Conservation (phyloP, 805 yeast genomes). For the Yamadazyma paraphyllophila region DNA sequence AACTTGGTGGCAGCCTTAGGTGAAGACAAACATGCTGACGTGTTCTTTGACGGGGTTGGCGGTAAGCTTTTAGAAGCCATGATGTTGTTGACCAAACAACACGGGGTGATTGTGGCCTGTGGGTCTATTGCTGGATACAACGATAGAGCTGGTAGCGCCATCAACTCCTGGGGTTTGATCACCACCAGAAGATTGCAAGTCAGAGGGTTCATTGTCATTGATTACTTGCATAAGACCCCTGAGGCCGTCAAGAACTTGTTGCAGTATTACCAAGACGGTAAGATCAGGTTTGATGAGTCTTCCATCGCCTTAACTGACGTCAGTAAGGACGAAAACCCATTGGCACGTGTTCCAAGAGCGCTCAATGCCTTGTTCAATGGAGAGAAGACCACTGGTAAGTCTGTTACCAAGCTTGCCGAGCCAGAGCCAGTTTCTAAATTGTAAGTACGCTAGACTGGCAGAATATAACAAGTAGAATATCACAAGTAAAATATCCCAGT, state of each 20-base stretch:
- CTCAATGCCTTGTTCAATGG: slow-evolving; percentile 49
- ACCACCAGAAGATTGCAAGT: slow-evolving; percentile 18
- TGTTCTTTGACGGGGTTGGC: slow-evolving; percentile 25
- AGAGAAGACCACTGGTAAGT: slow-evolving; percentile 48
- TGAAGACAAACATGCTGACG: slow-evolving; percentile 40
- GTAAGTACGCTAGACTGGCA: no score
- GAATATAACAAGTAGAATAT: no score
- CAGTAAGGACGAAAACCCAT: slow-evolving; percentile 28
- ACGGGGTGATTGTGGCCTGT: slow-evolving; percentile 27
- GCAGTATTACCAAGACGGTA: slow-evolving; percentile 17
- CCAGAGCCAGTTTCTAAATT: slow-evolving; percentile 6
- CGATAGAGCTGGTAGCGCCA: slow-evolving; percentile 17
- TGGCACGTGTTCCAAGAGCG: slow-evolving; percentile 42
- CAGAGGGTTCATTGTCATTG: slow-evolving; percentile 22
- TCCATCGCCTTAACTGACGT: slow-evolving; percentile 24
- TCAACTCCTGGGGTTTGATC: slow-evolving; percentile 23
- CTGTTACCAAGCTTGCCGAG: slow-evolving; percentile 43
- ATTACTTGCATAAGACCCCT: slow-evolving; percentile 13
- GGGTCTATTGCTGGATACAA: slow-evolving; percentile 37
- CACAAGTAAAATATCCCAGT: no score
- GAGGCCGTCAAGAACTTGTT: slow-evolving; percentile 15
- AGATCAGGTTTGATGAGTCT: slow-evolving; percentile 14
- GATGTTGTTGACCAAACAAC: slow-evolving; percentile 16
- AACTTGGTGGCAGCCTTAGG: slow-evolving; percentile 21
- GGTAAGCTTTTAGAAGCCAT: slow-evolving; percentile 21